Evolutionary conservation across 345 rosid species (phyloP), one percentile per base, ranked within the genome.

Genomic region (Citrus reticulata): DNA sequence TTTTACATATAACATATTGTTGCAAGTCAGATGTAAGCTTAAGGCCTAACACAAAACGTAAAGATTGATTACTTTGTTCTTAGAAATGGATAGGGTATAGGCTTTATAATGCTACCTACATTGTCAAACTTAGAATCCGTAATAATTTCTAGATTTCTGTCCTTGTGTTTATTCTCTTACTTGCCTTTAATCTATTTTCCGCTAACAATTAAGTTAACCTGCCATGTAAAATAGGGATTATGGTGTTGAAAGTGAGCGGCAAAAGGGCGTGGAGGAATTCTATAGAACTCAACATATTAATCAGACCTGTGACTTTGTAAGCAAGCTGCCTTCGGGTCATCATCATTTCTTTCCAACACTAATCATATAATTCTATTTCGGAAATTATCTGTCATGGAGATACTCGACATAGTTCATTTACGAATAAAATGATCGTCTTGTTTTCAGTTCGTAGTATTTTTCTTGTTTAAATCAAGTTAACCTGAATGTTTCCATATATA

Each of bases 281-380:
- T 93, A 95, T 84, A 73, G 84, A 76, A 70, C 66, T 37, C 91
- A 93, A 81, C 98, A 94, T 83, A 87, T 89, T 55, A 85, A 79
- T 81, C 98, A 95, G 79, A 93, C 96, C 0, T 89, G 86, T 81
- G 96, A 90, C 75, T 93, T 91, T 76, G 98, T 90, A 79, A 74
- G 86, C 61, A 77, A 51, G 70, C 10, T 67, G 24, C 46, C 46
- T 67, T 35, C 2, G 40, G 42, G 17, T 46, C 17, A 54, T 54
- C 7, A 37, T 16, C 32, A 62, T 27, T 49, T 5, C 29, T 49
- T 55, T 30, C 24, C 20, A 27, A 27, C 19, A 62, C 20, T 32
- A 30, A 37, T 34, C 40, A 32, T 19, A 19, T 32, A 16, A 6
- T 17, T 11, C 25, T 25, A 24, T 71, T 55, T 49, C 5, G 6